Evolutionary conservation across 2,329 filamentous ascomycete species (phyloP).

Genomic region (Curvularia verruculosa): DNA sequence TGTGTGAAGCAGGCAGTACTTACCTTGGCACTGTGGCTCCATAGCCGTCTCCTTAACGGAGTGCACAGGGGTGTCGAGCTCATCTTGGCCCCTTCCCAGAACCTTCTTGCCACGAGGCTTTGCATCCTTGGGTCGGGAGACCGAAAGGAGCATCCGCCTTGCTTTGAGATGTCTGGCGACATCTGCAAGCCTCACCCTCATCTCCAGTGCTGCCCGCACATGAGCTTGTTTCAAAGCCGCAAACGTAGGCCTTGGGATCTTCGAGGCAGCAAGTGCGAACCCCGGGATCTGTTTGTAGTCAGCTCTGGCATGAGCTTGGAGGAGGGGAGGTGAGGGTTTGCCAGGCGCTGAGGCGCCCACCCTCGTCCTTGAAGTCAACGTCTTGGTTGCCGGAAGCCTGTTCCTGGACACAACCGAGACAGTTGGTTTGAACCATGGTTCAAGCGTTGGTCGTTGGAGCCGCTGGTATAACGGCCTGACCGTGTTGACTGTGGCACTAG

Average conservation of each 20-base stretch:
- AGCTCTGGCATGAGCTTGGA: constrained; percentile 1
- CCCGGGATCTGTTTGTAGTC: not conserved
- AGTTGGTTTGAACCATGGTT: constrained; percentile 1
- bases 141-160: not conserved
- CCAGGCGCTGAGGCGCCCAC: constrained; percentile 1
- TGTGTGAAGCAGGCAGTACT: not conserved
- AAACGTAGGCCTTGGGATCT: constrained; percentile 1
- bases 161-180: not conserved
- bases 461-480: constrained; percentile 8
- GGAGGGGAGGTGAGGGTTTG: not conserved
- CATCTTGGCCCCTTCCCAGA: not conserved
- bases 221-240: not conserved
- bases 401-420: not conserved
- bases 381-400: not conserved
- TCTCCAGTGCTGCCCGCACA: not conserved
- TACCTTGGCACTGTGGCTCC: not conserved
- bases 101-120: too few species aligned
- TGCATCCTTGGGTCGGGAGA: not conserved
- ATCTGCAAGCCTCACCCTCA: not conserved
- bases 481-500: constrained; percentile 7
- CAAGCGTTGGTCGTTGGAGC: constrained; percentile 2
- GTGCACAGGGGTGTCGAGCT: not conserved
- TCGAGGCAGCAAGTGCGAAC: not conserved
- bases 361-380: constrained; percentile 2
- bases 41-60: not conserved